Base-by-base conservation (phyloP, 192 early-diverging fungal genomes). In the Pilaira anomala region DNA sequence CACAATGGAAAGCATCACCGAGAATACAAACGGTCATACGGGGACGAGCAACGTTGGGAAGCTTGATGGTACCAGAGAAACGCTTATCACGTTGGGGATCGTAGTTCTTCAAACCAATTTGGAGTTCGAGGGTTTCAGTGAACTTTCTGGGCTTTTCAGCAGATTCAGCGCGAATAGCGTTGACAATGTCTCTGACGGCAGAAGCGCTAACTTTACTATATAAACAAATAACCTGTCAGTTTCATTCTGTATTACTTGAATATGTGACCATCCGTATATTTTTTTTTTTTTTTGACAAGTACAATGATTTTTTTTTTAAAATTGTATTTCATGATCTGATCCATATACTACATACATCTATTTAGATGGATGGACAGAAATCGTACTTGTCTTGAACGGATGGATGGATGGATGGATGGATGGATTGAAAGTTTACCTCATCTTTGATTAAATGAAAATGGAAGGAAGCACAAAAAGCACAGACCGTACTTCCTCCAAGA, bases 1-100 rank as follows among this genome's bases (percentile, higher is more conserved):
- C 95, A 77, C 90, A 92, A 80, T 98, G 91, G 81, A 89, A 87
- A 72, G 93, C 93, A 83, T 98, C 95, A 80, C 92, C 95, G 60
- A 98, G 83, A 69, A 98, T 80, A 82, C 92, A 95, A 70, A 98
- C 89, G 71, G 88, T 90, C 89, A 96, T 88, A 77, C 91, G 90
- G 73, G 95, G 95, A 72, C 93, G 89, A 59, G 95, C 92, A 72
- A 96, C 82, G 83, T 96, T 85, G 74, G 95, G 95, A 69, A 98
- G 90, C 80, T 84, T 83, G 71, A 93, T 85, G 69, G 94, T 93
- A 65, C 95, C 95, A 73, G 90, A 91, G 91, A 98, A 98, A 94
- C 95, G 95, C 92, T 98, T 98, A 85, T 98, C 95, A 81, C 95
- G 85, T 84, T 98, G 95, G 68, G 95, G 95, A 88, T 98, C 95